Evolutionary conservation across 176 grass and related monocot genomes (phyloP).

Genomic region (Guadua angustifolia): DNA sequence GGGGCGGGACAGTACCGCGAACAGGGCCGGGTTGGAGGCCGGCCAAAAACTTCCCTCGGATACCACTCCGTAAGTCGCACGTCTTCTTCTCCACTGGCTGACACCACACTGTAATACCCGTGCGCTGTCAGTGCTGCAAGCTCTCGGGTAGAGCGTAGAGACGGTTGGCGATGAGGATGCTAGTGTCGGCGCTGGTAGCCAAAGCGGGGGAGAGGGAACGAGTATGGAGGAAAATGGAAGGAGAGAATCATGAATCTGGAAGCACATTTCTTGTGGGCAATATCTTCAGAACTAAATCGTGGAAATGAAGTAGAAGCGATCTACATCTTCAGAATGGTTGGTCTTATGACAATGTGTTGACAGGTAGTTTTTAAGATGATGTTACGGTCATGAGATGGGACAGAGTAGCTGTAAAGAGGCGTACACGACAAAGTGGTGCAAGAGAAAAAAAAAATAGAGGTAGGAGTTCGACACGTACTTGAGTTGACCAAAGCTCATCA

Average conservation of each 20-base stretch:
- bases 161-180: not conserved
- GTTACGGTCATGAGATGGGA: not conserved
- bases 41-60: conserved; percentile 51
- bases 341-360: not conserved
- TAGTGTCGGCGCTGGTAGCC: not conserved
- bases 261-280: not conserved
- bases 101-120: not conserved
- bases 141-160: not conserved
- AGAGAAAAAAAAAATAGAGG: not conserved
- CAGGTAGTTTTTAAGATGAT: not conserved
- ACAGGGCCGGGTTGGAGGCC: not conserved
- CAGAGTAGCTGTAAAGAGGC: not conserved
- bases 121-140: not conserved
- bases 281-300: not conserved
- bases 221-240: not conserved
- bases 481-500: not conserved
- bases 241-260: not conserved
- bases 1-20: not conserved
- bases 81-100: not conserved
- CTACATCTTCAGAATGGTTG: not conserved
- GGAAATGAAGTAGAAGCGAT: not conserved
- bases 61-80: not conserved
- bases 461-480: not conserved
- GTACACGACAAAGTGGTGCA: not conserved
- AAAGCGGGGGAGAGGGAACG: not conserved